Conservation (phyloP, 306 rosid genomes). For the Cucumis hystrix region DNA sequence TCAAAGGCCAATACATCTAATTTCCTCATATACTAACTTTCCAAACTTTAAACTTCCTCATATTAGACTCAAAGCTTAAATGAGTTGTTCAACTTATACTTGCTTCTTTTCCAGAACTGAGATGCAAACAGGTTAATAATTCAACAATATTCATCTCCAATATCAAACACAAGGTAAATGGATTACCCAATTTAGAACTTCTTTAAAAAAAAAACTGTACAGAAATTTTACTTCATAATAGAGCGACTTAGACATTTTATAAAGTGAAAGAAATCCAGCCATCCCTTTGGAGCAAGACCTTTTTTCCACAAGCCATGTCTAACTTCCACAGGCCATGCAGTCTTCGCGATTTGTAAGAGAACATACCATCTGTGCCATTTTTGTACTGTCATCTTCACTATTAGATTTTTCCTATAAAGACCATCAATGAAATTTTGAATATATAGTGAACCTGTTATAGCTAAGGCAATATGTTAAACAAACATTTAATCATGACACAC, state of each 20-base stretch:
- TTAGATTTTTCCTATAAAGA: conserved; percentile 31
- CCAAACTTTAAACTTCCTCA: no score
- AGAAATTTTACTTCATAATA: not conserved
- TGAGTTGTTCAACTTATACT: no score
- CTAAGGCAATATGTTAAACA: not conserved
- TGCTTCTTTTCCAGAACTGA: no score
- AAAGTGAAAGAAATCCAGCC: not conserved
- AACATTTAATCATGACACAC: not conserved
- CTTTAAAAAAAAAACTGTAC: not conserved
- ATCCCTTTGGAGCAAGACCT: not conserved
- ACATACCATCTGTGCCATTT: conserved; percentile 84
- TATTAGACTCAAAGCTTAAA: no score
- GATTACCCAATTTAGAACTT: not conserved
- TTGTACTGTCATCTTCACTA: conserved; percentile 34
- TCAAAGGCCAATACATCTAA: no score
- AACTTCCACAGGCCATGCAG: conserved; percentile 84
- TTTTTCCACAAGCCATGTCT: not conserved
- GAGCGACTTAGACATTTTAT: not conserved
- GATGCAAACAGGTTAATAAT: no score
- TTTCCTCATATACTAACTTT: no score
- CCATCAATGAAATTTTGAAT: conserved; percentile 2
- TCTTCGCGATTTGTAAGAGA: conserved; percentile 72
- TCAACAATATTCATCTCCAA: not conserved
- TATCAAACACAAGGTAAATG: not conserved
- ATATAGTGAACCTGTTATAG: not conserved